Evolutionary conservation across 202 grass and related monocot species (phyloP).

Genomic region (Cymbopogon flexuosus): DNA sequence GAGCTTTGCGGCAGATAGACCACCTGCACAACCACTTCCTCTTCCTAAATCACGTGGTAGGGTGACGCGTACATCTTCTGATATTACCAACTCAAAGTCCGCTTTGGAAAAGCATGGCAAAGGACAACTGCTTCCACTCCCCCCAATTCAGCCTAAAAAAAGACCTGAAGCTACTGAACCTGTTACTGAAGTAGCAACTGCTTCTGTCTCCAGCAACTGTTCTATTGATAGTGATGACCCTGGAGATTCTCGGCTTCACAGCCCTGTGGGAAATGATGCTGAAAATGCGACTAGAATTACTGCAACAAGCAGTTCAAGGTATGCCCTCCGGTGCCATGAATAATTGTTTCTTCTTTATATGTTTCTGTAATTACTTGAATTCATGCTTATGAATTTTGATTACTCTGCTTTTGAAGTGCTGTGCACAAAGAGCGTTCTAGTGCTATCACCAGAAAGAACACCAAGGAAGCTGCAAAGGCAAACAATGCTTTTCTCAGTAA

Average conservation of each 20-base stretch:
- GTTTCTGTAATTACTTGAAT: slow-evolving; percentile 24
- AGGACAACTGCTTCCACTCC: slow-evolving; percentile 65
- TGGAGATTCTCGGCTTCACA: slow-evolving; percentile 67
- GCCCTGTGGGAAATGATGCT: slow-evolving; percentile 57
- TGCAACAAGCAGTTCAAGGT: slow-evolving; percentile 62
- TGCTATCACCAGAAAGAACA: slow-evolving; percentile 42
- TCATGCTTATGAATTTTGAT: slow-evolving; percentile 16
- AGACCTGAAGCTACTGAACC: slow-evolving; percentile 54
- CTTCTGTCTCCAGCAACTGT: slow-evolving; percentile 88
- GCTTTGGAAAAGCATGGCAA: slow-evolving; percentile 58
- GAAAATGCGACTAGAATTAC: slow-evolving; percentile 50
- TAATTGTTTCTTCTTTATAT: not conserved
- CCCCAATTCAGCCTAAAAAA: slow-evolving; percentile 44
- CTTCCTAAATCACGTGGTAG: slow-evolving; percentile 50
- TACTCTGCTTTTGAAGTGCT: slow-evolving; percentile 42
- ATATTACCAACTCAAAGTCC: slow-evolving; percentile 55
- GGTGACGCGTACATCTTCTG: slow-evolving; percentile 52
- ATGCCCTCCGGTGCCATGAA: slow-evolving; percentile 17
- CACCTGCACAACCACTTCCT: slow-evolving; percentile 79
- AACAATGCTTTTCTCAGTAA: slow-evolving; percentile 48
- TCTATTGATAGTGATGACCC: slow-evolving; percentile 80
- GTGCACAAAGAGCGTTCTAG: slow-evolving; percentile 46
- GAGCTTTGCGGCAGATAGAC: slow-evolving; percentile 77
- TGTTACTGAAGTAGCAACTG: slow-evolving; percentile 57
- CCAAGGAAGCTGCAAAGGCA: slow-evolving; percentile 46